Evolutionary conservation across 1,139 yeast species (phyloP).

Genomic region (Kluyveromyces sp.): DNA sequence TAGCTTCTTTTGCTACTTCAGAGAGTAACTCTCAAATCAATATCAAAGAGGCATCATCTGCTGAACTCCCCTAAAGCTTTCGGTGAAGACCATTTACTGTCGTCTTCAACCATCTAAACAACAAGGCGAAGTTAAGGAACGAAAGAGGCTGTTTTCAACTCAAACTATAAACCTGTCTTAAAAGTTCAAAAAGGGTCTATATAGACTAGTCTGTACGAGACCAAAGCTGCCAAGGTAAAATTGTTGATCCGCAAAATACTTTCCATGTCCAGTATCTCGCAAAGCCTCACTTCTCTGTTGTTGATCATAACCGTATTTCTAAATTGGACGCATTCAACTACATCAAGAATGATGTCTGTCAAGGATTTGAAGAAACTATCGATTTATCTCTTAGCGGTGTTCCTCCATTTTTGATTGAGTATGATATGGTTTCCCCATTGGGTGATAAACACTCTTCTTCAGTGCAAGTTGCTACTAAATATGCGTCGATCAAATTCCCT

Average conservation of each 20-base stretch:
- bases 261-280: constrained; percentile 45
- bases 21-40: constrained; percentile 27
- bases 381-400: constrained; percentile 50
- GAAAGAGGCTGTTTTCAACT: constrained; percentile 28
- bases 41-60: constrained; percentile 55
- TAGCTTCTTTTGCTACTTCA: constrained; percentile 39
- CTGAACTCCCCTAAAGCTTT: constrained; percentile 52
- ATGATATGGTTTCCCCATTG: constrained; percentile 54
- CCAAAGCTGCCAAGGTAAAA: constrained; percentile 60
- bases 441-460: constrained; percentile 35
- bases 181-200: constrained; percentile 53
- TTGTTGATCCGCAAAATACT: constrained; percentile 31
- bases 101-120: constrained; percentile 33
- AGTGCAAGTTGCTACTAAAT: constrained; percentile 45
- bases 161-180: constrained; percentile 35
- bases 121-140: constrained; percentile 23
- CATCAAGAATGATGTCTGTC: constrained; percentile 38
- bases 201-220: constrained; percentile 53
- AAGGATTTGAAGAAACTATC: constrained; percentile 41
- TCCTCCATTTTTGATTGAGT: constrained; percentile 67
- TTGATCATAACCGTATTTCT: constrained; percentile 28
- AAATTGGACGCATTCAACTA: constrained; percentile 19
- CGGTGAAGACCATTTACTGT: constrained; percentile 48
- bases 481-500: constrained; percentile 39
- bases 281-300: constrained; percentile 45